These are phyloP conservation scores for Leonotis leonurus DNA, from an alignment of 257 asterid species.

Conservation along the genomic window DNA sequence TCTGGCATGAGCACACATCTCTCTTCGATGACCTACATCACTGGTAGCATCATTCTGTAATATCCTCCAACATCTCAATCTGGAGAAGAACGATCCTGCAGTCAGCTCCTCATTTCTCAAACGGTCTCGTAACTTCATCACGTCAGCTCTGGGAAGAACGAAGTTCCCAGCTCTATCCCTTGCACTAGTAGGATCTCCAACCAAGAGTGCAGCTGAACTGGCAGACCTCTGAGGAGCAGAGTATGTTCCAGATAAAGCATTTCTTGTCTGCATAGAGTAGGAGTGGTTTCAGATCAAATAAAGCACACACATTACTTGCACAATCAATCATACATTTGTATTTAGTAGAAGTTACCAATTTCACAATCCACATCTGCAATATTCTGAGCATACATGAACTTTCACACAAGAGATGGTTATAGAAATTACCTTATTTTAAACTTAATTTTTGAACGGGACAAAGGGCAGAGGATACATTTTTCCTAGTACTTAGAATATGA, in stretches of 20 bases:
- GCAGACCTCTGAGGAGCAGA: slow-evolving; percentile 99
- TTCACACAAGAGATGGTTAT: not conserved
- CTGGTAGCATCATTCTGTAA: slow-evolving; percentile 62
- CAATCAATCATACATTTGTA: not conserved
- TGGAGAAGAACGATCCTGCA: slow-evolving; percentile 72
- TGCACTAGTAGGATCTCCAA: slow-evolving; percentile 90
- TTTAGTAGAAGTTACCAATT: not conserved
- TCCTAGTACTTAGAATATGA: not conserved
- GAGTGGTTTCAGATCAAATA: slow-evolving; percentile 14
- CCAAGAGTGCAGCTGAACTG: slow-evolving; percentile 96
- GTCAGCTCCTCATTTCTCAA: slow-evolving; percentile 90
- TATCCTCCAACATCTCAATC: slow-evolving; percentile 52
- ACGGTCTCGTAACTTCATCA: slow-evolving; percentile 94
- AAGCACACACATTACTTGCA: slow-evolving; percentile 1
- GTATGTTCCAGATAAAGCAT: slow-evolving; percentile 95
- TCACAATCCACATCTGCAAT: not conserved
- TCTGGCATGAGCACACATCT: slow-evolving; percentile 98
- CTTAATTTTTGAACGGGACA: not conserved
- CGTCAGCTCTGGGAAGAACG: slow-evolving; percentile 98
- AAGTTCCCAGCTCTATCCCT: slow-evolving; percentile 96
- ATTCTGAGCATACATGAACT: not conserved
- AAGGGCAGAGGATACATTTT: not conserved
- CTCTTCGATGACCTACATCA: slow-evolving; percentile 90
- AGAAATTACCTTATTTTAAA: not conserved
- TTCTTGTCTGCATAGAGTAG: slow-evolving; percentile 68